Percentiles rank a stretch among this genome's conserved stretches.
Conservation (phyloP, 768 basidiomycete genomes). For the Panaeolus papilionaceus region DNA sequence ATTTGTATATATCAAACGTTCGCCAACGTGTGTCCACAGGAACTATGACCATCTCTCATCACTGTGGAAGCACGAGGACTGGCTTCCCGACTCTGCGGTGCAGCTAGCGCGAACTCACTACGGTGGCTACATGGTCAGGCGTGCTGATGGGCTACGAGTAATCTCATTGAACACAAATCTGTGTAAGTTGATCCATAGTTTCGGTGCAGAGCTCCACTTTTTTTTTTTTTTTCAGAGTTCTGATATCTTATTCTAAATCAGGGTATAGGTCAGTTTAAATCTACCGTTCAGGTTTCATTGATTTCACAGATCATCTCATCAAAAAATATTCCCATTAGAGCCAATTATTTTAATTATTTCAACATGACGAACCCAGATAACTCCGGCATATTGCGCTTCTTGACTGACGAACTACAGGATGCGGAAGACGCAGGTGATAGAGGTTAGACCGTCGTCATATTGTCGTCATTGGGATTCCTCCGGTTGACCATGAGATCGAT, state of each 20-base stretch:
- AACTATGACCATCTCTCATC: slow-evolving; percentile 77
- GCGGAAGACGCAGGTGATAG: slow-evolving; percentile 80
- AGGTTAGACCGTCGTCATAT: slow-evolving; percentile 45
- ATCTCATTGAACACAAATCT: slow-evolving; percentile 81
- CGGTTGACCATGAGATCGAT: background rate
- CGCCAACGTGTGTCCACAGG: slow-evolving; percentile 43
- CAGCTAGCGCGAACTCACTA: slow-evolving; percentile 70
- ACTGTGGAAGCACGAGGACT: slow-evolving; percentile 74
- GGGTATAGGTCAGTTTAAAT: slow-evolving; percentile 42
- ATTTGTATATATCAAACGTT: background rate
- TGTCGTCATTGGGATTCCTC: slow-evolving; percentile 20
- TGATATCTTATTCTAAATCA: slow-evolving; percentile 21
- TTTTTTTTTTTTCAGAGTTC: background rate
- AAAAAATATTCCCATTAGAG: slow-evolving; percentile 36
- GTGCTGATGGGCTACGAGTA: slow-evolving; percentile 68
- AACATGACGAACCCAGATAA: slow-evolving; percentile 72
- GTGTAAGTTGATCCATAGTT: slow-evolving; percentile 50
- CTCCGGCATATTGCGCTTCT: slow-evolving; percentile 78
- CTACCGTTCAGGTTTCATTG: background rate
- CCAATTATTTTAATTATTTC: slow-evolving; percentile 81
- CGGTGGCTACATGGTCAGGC: slow-evolving; percentile 72
- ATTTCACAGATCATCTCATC: background rate
- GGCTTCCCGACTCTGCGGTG: slow-evolving; percentile 66
- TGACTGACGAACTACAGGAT: slow-evolving; percentile 79
- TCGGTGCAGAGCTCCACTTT: slow-evolving; percentile 9